These are phyloP conservation scores for Hylodesmum podocarpum DNA, from an alignment of 306 rosid species.

Conservation along the genomic window DNA sequence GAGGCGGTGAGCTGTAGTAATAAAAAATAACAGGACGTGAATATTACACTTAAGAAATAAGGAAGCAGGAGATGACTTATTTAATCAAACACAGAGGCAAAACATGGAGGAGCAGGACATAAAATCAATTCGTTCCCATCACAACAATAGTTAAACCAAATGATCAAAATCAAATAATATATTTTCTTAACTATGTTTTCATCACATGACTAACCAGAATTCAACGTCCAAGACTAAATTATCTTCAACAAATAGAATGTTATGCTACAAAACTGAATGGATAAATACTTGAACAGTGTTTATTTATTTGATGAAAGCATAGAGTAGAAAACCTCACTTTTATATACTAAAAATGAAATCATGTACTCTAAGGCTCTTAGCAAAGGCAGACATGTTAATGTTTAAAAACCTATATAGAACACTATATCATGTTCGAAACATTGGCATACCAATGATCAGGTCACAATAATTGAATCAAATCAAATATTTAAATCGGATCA, in stretches of 20 bases:
- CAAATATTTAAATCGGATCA: not conserved
- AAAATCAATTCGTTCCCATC: not conserved
- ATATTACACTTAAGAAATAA: too few species aligned
- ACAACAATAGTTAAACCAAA: not conserved
- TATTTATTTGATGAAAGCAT: not conserved
- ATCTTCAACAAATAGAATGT: not conserved
- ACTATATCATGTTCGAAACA: not conserved
- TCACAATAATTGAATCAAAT: not conserved
- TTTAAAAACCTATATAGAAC: too few species aligned
- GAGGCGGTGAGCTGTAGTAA: too few species aligned
- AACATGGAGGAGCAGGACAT: not conserved
- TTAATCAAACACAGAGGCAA: too few species aligned
- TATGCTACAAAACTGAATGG: not conserved
- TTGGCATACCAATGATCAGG: not conserved
- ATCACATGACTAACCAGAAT: not conserved
- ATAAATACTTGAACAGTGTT: not conserved
- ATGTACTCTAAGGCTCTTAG: not conserved
- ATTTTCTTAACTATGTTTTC: too few species aligned
- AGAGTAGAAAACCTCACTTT: not conserved
- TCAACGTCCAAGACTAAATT: not conserved
- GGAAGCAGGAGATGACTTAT: too few species aligned
- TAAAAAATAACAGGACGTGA: too few species aligned
- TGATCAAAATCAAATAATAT: not conserved
- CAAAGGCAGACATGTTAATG: not conserved
- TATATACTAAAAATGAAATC: not conserved